Evolutionary conservation across 306 rosid species (phyloP), one percentile per base, ranked within the genome.

Genomic region (Cucumis cinereus): DNA sequence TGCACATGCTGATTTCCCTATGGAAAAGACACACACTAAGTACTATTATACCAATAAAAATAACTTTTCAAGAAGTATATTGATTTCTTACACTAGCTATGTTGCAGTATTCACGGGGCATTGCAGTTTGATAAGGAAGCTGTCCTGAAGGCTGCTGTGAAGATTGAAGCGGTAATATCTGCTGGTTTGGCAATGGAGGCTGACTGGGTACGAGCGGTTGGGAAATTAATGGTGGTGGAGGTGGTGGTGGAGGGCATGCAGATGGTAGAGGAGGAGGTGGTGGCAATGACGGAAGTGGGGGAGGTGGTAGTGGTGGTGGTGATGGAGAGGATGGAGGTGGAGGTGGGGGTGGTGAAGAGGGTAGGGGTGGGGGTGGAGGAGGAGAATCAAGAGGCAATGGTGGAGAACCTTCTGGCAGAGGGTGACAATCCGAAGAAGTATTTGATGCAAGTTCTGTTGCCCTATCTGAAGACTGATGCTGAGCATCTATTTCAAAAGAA

Each of bases 311-410:
- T 36, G 81, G 60, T 6, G 82, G 75, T 33, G 83, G 80, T 1
- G 97, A 83, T 73, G 87, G 87, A 5, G 85, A 88, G 15, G 62
- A 80, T 17, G 85, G 89, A 40, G 93, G 96, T 19, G 35, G 35
- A 30, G 35, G 35, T 7, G 99, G 99, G 0, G 98, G 96, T 33
- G 99, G 96, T 56, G 99, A 92, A 56, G 98, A 88, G 78, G 99
- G 99, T 78, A 92, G 77, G 33, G 99, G 99, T 56, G 99, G 99
- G 75, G 87, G 89, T 62, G 89, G 80, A 47, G 99, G 98, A 50
- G 99, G 99, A 50, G 99, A 92, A 86, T 89, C 98, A 45, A 81
- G 85, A 76, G 99, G 99, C 79, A 92, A 80, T 41, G 99, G 99
- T 56, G 97, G 97, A 85, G 99, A 95, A 77, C 93, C 91, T 77